Base-by-base conservation (phyloP, 225 moss, liverwort and hornwort species). In the Physcomitrium patens region DNA sequence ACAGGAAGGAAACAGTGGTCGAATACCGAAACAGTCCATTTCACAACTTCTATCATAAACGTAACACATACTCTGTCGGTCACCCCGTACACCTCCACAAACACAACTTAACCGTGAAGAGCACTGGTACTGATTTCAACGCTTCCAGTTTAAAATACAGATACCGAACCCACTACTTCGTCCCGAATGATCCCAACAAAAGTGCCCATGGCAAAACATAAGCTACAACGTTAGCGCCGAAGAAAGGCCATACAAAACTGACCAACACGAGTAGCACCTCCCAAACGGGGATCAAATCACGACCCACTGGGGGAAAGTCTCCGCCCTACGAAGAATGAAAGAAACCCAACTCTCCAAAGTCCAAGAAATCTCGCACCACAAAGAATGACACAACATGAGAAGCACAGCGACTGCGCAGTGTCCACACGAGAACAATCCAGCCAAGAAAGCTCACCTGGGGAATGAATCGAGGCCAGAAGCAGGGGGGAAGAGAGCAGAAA, bases 211-310 rank as follows among this genome's bases (percentile, higher is more conserved):
- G 48, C 48, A 49, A n/a, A n/a, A 10, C 48, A 7, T 2, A 49
- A 28, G 9, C 53, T 68, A 52, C 68, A 76, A 68, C 68, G 60
- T 61, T 41, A 47, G 59, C 50, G 41, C 51, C 24, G 27, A 61
- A 20, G 37, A 15, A 7, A 50, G 17, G 37, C 15, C 50, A 44
- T 26, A n/a, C 31, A 31, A 31, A 45, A 65, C 31, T 23, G 41
- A 10, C 20, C 23, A 49, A 5, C 45, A 69, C 69, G 69, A 69
- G 19, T 45, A 7, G 5, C 15, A 53, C 52, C 43, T 23, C 14
- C 5, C 7, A 49, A 11, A 18, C 49, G 46, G 0, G 10, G 20
- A 27, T 75, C 19, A 27, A 78, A 31, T 0, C 44, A 73, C 52
- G 26, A 45, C 46, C 59, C 46, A 19, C 28, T 12, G 10, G 3